These are phyloP conservation scores for Solanum hybrid DNA, from an alignment of 305 asterid species.

Conservation along the genomic window DNA sequence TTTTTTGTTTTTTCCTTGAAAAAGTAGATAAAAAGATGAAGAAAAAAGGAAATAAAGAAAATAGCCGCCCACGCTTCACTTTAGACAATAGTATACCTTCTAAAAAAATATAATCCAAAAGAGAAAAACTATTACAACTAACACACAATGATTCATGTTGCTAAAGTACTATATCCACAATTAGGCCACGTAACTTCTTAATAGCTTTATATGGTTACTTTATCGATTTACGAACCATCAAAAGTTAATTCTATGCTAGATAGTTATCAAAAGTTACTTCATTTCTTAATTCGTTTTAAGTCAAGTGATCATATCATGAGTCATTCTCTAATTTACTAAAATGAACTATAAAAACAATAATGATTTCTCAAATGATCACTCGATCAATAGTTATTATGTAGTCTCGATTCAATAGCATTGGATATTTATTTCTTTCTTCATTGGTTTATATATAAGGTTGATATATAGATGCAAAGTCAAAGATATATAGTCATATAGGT, in stretches of 20 bases:
- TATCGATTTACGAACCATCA: no score
- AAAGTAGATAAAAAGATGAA: background rate
- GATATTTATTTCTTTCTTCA: background rate
- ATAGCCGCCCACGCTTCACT: background rate
- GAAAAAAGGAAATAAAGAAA: background rate
- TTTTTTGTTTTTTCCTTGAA: no score
- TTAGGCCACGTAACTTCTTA: background rate
- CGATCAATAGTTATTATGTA: background rate
- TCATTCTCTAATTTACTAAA: background rate
- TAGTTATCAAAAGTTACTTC: rapidly evolving
- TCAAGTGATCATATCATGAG: no score
- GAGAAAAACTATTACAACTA: background rate
- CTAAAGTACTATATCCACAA: background rate
- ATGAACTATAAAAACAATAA: rapidly evolving
- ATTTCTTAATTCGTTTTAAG: background rate
- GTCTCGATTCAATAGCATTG: background rate
- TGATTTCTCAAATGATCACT: background rate
- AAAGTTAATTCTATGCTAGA: background rate
- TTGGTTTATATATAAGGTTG: background rate
- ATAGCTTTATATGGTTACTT: background rate
- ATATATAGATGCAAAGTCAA: background rate
- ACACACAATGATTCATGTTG: background rate
- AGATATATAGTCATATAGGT: background rate
- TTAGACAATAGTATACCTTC: background rate
- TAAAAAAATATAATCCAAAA: background rate